Conservation (phyloP, 2,329 filamentous ascomycete genomes). For the Fusarium keratoplasticum region DNA sequence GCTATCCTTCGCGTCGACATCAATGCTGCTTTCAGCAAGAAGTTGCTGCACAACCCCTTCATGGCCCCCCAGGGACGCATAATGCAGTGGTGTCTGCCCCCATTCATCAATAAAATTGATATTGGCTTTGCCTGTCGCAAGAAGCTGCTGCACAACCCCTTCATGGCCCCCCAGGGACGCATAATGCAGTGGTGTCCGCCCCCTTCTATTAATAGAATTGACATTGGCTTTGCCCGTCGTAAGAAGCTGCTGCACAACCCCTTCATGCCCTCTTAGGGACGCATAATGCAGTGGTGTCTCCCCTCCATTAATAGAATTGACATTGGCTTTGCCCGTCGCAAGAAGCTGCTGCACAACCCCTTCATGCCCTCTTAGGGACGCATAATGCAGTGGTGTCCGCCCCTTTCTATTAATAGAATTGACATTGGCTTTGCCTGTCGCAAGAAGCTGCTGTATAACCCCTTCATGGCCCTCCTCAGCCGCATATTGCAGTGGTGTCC, state of each 20-base stretch:
- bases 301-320: not conserved
- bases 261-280: not conserved
- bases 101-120: not conserved
- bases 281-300: not conserved
- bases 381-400: not conserved
- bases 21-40: no score
- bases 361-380: not conserved
- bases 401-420: accelerated
- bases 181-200: not conserved
- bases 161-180: accelerated
- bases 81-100: not conserved
- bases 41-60: not conserved
- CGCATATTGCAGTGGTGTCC: not conserved
- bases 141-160: not conserved
- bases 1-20: no score
- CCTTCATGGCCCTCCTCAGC: not conserved
- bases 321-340: not conserved
- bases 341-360: not conserved
- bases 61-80: accelerated
- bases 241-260: not conserved
- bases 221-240: not conserved
- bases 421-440: not conserved
- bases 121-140: not conserved
- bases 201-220: accelerated
- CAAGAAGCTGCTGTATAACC: not conserved